Evolutionary conservation across 495 filamentous ascomycete species (phyloP).

Genomic region (Chlorociboria aeruginascens): DNA sequence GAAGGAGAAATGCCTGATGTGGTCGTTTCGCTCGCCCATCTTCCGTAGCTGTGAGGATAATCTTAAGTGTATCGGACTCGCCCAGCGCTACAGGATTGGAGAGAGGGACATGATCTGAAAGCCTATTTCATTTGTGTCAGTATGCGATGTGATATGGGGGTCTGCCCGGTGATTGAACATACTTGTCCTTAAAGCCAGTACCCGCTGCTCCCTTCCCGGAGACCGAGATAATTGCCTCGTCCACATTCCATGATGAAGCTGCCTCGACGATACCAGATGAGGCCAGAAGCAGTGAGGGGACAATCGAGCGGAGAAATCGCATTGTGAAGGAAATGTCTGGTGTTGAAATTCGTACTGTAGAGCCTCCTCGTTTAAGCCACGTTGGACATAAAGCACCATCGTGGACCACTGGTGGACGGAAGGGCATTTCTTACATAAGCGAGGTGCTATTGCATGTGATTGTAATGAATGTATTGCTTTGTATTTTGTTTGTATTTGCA

Average conservation of each 20-base stretch:
- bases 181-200: constrained; percentile 60
- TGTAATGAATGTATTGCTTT: too few species aligned
- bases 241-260: constrained; percentile 72
- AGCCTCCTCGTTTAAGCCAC: constrained; percentile 7
- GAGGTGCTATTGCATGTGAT: too few species aligned
- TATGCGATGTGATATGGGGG: neutral
- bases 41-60: constrained; percentile 71
- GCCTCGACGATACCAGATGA: constrained; percentile 38
- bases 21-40: constrained; percentile 65
- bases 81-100: constrained; percentile 42
- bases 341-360: neutral
- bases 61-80: constrained; percentile 62
- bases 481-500: too few species aligned
- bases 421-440: too few species aligned
- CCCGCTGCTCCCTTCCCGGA: constrained; percentile 48
- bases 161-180: constrained; percentile 17
- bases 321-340: constrained; percentile 23
- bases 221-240: constrained; percentile 72
- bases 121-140: constrained; percentile 8
- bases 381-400: constrained; percentile 6
- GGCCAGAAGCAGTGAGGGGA: constrained; percentile 33
- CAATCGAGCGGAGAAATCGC: constrained; percentile 37
- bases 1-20: constrained; percentile 83
- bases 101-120: constrained; percentile 17
- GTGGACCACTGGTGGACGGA: too few species aligned